phyloP scores from a whole-genome alignment of 305 asterid genomes.

The Euphrasia arctica region DNA sequence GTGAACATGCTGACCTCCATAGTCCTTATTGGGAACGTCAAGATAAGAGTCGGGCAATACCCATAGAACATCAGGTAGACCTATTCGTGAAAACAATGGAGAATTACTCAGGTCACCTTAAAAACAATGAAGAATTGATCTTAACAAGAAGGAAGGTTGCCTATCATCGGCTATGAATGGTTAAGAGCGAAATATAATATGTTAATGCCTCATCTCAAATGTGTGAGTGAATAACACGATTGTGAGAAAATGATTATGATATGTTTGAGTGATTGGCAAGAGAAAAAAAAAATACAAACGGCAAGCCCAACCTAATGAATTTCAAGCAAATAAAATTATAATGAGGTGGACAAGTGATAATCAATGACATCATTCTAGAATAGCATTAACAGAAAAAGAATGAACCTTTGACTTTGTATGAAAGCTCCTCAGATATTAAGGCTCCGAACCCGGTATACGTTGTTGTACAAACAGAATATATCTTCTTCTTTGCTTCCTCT shows the following conservation, averaged over 20 bases:
- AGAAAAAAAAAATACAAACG: too few species aligned
- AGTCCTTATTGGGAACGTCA: conserved; percentile 86
- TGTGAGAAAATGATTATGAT: too few species aligned
- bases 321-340: too few species aligned
- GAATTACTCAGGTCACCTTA: conserved; percentile 37
- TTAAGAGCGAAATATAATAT: too few species aligned
- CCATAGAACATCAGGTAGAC: conserved; percentile 79
- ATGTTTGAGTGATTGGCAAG: too few species aligned
- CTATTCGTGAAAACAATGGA: conserved; percentile 36
- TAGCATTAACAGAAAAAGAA: background rate
- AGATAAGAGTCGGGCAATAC: conserved; percentile 93
- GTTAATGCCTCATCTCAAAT: too few species aligned
- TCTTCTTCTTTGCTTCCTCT: conserved; percentile 93
- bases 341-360: too few species aligned
- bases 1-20: conserved; percentile 63
- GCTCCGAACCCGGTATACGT: conserved; percentile 91
- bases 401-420: conserved; percentile 84
- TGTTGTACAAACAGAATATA: conserved; percentile 81
- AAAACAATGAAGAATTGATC: background rate
- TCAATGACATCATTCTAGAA: too few species aligned
- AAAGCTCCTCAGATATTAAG: conserved; percentile 80
- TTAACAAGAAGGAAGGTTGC: too few species aligned
- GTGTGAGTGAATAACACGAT: too few species aligned
- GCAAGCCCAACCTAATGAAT: too few species aligned
- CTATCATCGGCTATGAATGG: too few species aligned